Evolutionary conservation across 352 stramenopile genomes (phyloP).

Genomic region (Globisporangium irregulare): DNA sequence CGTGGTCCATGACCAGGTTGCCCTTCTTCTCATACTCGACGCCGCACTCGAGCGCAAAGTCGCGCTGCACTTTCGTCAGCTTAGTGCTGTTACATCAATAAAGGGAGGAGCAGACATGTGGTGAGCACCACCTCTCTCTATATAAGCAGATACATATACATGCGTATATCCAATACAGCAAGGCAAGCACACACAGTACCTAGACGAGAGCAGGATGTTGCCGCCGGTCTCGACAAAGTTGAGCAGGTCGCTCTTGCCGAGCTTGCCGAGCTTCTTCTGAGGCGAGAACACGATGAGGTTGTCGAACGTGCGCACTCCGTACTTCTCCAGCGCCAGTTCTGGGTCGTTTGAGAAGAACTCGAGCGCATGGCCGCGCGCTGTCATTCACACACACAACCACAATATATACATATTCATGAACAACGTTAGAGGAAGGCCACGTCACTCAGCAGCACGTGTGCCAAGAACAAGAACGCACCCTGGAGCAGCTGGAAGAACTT

Average conservation of each 20-base stretch:
- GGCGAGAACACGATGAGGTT: slow-evolving; percentile 90
- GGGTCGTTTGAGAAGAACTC: slow-evolving; percentile 56
- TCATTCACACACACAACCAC: slow-evolving; percentile 1
- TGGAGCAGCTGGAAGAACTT: slow-evolving; percentile 73
- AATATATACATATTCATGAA: background rate
- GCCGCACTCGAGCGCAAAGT: slow-evolving; percentile 86
- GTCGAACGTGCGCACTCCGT: slow-evolving; percentile 85
- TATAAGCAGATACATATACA: background rate
- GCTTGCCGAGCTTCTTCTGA: slow-evolving; percentile 66
- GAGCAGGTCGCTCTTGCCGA: slow-evolving; percentile 69
- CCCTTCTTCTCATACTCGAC: slow-evolving; percentile 89
- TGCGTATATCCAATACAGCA: background rate
- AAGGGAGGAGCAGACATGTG: background rate
- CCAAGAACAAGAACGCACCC: slow-evolving; percentile 21
- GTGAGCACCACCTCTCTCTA: background rate
- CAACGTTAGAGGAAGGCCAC: background rate
- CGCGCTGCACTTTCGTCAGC: slow-evolving; percentile 75
- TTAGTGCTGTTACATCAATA: slow-evolving; percentile 32
- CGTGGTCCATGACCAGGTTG: slow-evolving; percentile 86
- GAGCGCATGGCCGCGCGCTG: slow-evolving; percentile 68
- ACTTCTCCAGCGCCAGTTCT: slow-evolving; percentile 65
- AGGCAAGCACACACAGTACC: slow-evolving; percentile 17
- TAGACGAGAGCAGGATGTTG: slow-evolving; percentile 76
- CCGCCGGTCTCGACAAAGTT: slow-evolving; percentile 86
- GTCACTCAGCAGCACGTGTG: background rate